Evolutionary conservation across 345 rosid species (phyloP), one percentile per base, ranked within the genome.

Genomic region (Populus euphratica): DNA sequence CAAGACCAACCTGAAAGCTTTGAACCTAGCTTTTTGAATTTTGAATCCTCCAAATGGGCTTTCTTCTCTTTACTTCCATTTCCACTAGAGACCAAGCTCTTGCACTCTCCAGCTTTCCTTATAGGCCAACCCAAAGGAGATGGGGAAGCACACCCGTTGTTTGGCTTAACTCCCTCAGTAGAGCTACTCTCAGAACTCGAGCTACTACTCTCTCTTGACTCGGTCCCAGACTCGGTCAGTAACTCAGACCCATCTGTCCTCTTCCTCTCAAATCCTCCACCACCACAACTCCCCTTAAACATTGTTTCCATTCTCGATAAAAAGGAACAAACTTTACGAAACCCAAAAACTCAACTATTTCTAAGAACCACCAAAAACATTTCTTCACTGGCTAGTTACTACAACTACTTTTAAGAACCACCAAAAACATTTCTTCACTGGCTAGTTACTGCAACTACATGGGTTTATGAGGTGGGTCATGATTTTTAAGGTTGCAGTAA

Each of bases 111-210:
- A 41, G 98, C 90, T 84, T 89, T 91, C 85, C 88, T 88, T 38
- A 93, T 92, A 14, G 99, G 99, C 99, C 98, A 93, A 71, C 99
- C 99, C 75, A 96, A 77, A 73, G 89, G 89, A 75, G 93, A 76
- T 1, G 86, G 86, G 6, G 96, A 83, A 73, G 82, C 79, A 73
- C 90, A 80, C 36, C 76, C 83, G 13, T 20, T 62, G 6, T 73
- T 84, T 73, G 85, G 86, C 77, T 73, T 59, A 10, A 10, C 77
- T 66, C 74, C 85, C 66, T 85, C 88, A 1, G 78, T 79, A 1
- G 87, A 80, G 49, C 69, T 64, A 69, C 77, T 79, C 78, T 73
- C 89, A 52, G 81, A 84, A 80, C 88, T 86, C 13, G 88, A 79
- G 56, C 87, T 80, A 23, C 91, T 83, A 62, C 88, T 89, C 81